Evolutionary conservation across 179 eudicot species (phyloP).

Genomic region (Corrigiola litoralis): DNA sequence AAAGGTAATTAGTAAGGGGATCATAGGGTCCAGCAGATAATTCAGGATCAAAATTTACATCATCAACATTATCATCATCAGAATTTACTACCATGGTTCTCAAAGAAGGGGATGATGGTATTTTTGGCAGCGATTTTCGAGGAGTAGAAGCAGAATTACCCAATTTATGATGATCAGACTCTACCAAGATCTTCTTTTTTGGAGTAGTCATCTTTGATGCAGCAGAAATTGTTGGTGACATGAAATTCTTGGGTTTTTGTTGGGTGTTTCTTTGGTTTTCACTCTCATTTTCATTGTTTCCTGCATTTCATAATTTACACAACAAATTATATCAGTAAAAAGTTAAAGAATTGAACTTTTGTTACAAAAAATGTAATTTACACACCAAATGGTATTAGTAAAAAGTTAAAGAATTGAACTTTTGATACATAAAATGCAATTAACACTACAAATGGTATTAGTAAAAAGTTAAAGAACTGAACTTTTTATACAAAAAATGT

Average conservation of each 20-base stretch:
- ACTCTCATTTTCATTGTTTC: slow-evolving; percentile 29
- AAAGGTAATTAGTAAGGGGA: slow-evolving; percentile 27
- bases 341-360: neutral
- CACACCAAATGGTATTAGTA: neutral
- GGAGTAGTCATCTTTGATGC: slow-evolving; percentile 36
- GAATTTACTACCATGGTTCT: neutral
- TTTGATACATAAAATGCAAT: neutral
- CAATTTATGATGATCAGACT: slow-evolving; percentile 16
- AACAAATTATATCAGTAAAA: neutral
- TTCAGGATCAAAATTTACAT: slow-evolving; percentile 3
- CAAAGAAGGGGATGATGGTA: slow-evolving; percentile 3
- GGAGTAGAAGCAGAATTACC: slow-evolving; percentile 6
- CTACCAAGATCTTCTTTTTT: slow-evolving; percentile 48
- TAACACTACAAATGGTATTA: too few species aligned
- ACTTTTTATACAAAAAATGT: neutral
- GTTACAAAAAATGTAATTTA: neutral
- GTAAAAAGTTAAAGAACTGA: neutral
- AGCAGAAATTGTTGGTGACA: slow-evolving; percentile 56
- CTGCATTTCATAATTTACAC: slow-evolving; percentile 17
- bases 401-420: neutral
- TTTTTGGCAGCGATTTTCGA: slow-evolving; percentile 11
- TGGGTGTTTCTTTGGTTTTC: slow-evolving; percentile 34
- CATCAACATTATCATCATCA: neutral
- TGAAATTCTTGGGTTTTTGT: slow-evolving; percentile 40
- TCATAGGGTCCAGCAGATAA: slow-evolving; percentile 20